These are phyloP conservation scores for Vavraia culicis DNA, from an alignment of 371 early-diverging fungal genomes.

Conservation along the genomic window DNA sequence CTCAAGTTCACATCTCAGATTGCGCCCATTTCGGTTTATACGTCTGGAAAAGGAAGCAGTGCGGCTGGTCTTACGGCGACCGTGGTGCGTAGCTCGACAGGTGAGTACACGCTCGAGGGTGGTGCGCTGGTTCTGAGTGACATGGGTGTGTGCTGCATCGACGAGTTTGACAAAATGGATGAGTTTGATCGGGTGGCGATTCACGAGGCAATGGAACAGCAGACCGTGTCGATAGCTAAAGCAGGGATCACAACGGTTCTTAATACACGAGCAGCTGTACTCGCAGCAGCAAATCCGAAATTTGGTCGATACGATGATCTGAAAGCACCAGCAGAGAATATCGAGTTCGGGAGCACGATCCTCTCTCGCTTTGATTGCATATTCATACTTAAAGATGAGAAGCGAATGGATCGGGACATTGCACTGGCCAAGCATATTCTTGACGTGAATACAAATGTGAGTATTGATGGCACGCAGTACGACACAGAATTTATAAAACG, in stretches of 20 bases:
- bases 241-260: constrained; percentile 98
- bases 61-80: constrained; percentile 69
- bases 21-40: constrained; percentile 76
- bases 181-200: constrained; percentile 97
- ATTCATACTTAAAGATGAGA: constrained; percentile 74
- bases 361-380: constrained; percentile 85
- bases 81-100: constrained; percentile 52
- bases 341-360: constrained; percentile 96
- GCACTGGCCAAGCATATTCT: constrained; percentile 43
- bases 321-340: constrained; percentile 70
- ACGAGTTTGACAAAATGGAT: constrained; percentile 99
- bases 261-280: constrained; percentile 81
- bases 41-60: constrained; percentile 61
- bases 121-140: constrained; percentile 99
- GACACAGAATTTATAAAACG: constrained; percentile 22
- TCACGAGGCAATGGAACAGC: constrained; percentile 99
- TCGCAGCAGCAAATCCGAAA: constrained; percentile 99
- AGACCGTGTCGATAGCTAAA: constrained; percentile 97
- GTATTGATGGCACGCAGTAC: background rate
- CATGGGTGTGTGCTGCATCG: constrained; percentile 95
- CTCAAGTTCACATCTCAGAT: constrained; percentile 84
- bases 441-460: constrained; percentile 4
- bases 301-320: constrained; percentile 96
- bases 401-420: constrained; percentile 57
- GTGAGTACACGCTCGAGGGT: constrained; percentile 91